phyloP scores from a whole-genome alignment of 768 basidiomycete genomes.

The Russula vinacea region DNA sequence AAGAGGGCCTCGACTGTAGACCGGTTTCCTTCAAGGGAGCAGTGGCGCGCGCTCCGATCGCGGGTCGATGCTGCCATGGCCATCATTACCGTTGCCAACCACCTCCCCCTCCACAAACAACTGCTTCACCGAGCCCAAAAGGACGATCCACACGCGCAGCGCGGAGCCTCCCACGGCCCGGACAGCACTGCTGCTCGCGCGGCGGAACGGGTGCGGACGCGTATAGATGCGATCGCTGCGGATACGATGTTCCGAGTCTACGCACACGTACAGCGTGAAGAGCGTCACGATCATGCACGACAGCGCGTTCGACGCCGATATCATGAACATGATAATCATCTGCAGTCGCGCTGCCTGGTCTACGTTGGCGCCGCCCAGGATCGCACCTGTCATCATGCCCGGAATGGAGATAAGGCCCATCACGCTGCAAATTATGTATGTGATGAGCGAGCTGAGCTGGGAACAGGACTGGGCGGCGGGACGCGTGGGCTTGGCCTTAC shows the following conservation, averaged over 20 bases:
- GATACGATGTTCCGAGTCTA: slow-evolving; percentile 66
- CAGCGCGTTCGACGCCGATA: slow-evolving; percentile 72
- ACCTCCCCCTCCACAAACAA: background rate
- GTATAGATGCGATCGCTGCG: slow-evolving; percentile 58
- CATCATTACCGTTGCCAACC: background rate
- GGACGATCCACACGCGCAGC: background rate
- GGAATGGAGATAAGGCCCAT: slow-evolving; percentile 75
- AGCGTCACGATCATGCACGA: slow-evolving; percentile 64
- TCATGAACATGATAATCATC: slow-evolving; percentile 96
- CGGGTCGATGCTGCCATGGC: background rate
- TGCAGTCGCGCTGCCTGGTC: slow-evolving; percentile 86
- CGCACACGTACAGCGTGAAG: slow-evolving; percentile 57
- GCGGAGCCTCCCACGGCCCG: background rate
- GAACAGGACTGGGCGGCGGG: background rate
- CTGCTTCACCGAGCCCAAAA: background rate
- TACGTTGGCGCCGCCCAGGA: slow-evolving; percentile 81
- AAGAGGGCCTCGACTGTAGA: no score
- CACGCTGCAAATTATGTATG: slow-evolving; percentile 45
- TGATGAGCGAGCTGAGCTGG: background rate
- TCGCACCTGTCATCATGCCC: slow-evolving; percentile 92
- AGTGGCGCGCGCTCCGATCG: slow-evolving; percentile 16
- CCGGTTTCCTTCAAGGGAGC: background rate
- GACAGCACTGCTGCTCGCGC: background rate
- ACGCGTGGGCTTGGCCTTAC: slow-evolving; percentile 36
- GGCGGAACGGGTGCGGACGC: slow-evolving; percentile 26